phyloP scores from a whole-genome alignment of 2,329 filamentous ascomycete genomes.

The Dothideomycetes sp. region DNA sequence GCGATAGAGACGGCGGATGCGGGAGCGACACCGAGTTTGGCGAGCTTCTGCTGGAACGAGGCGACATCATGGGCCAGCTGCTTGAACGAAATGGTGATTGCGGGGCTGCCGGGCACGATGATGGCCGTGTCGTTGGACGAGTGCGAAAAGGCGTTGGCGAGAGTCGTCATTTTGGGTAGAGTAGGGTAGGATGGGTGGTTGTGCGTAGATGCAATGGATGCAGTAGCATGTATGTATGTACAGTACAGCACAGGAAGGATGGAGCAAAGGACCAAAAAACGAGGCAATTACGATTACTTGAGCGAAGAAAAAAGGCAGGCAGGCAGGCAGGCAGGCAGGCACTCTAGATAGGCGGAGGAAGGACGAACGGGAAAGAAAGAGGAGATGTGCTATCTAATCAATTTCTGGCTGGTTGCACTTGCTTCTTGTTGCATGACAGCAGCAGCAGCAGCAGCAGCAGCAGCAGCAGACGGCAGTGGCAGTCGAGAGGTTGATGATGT shows the following conservation, averaged over 20 bases:
- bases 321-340: too few species aligned
- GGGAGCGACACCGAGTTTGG: constrained; percentile 60
- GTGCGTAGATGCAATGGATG: background rate
- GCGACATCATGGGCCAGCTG: constrained; percentile 57
- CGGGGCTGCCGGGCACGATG: constrained; percentile 60
- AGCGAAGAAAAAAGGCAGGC: background rate
- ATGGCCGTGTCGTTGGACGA: constrained; percentile 51
- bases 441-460: background rate
- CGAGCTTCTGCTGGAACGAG: constrained; percentile 69
- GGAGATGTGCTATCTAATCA: background rate
- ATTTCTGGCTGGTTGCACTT: background rate
- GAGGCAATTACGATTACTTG: background rate
- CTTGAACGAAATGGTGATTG: constrained; percentile 61
- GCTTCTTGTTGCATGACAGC: background rate
- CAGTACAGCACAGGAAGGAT: too few species aligned
- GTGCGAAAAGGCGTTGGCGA: constrained; percentile 48
- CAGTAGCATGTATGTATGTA: too few species aligned
- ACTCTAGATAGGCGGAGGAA: constrained; percentile 2
- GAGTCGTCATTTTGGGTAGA: constrained; percentile 47
- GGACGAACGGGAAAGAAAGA: constrained; percentile 3
- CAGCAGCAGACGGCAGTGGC: too few species aligned
- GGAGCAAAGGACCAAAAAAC: background rate
- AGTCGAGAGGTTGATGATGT: too few species aligned
- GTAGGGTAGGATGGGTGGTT: too few species aligned
- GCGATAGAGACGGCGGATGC: constrained; percentile 72